Evolutionary conservation across 2,329 filamentous ascomycete species (phyloP).

Genomic region (Fusarium pseudoanthophilum): DNA sequence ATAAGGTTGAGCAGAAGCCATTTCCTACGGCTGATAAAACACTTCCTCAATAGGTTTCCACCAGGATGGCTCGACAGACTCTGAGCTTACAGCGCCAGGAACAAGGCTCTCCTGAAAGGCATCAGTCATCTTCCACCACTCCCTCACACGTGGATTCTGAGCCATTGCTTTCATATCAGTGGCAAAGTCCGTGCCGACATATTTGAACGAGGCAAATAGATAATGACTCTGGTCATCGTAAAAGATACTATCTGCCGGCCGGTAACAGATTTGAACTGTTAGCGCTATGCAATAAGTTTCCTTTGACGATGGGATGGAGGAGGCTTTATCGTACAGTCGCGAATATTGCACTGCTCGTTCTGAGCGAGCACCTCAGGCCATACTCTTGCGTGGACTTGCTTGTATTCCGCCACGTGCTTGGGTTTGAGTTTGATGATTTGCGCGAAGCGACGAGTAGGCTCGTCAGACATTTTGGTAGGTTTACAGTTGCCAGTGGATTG

Average conservation of each 20-base stretch:
- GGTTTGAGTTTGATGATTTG: not conserved
- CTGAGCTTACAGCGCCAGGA: not conserved
- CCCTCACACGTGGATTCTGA: not conserved
- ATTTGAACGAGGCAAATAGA: not conserved
- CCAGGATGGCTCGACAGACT: not conserved
- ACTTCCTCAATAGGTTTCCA: not conserved
- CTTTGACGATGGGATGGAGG: fast-evolving
- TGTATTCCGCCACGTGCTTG: not conserved
- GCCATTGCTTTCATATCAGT: not conserved
- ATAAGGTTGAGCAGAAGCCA: too few relatives aligned
- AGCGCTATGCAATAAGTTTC: not conserved
- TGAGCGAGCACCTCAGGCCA: not conserved
- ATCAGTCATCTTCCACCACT: not conserved
- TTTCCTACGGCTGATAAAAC: not conserved
- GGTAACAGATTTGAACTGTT: not conserved
- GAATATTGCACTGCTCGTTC: not conserved
- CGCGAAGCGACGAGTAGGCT: not conserved
- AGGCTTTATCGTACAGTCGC: not conserved
- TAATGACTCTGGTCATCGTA: not conserved
- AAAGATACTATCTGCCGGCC: not conserved
- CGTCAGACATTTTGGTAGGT: not conserved
- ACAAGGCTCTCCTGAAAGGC: not conserved
- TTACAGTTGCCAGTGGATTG: fast-evolving
- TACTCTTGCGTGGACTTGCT: not conserved
- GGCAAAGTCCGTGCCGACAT: not conserved